Base-by-base conservation (phyloP, 192 early-diverging fungal species). In the Phlyctochytrium planicorne region DNA sequence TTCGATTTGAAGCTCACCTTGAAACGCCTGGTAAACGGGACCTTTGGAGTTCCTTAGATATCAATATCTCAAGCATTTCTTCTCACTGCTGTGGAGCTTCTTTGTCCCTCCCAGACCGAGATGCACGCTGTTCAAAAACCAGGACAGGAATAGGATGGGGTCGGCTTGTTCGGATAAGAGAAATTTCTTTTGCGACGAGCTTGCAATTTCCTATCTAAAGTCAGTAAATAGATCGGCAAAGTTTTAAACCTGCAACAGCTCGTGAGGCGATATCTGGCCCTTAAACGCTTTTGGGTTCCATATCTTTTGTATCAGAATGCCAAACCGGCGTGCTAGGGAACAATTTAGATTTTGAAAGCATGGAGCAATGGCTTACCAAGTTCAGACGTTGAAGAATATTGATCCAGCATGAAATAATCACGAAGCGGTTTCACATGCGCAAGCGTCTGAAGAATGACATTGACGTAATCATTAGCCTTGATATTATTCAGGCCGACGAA, bases 401-500 rank as follows among this genome's bases (percentile, higher is more conserved):
- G 78, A 32, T 90, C 72, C 34, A 85, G 72, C 65, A 98, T 84
- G 66, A 97, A 87, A 59, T 82, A 84, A 74, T 98, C 82, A 30
- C 95, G 83, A n/a, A 98, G 73, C 30, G 89, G 91, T 37, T 87
- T 82, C 30, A 96, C 86, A 66, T 97, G 97, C 0, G 88, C 86
- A 17, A 98, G 74, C 1, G 90, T 87, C 73, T 97, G 94, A 30
- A 98, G 80, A 40, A 94, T 87, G 14, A 90, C 93, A 71, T 96
- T 98, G 52, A 97, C 88, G 75, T 93, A 96, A 71, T 97, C 95
- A 70, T 95, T 98, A 17, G 85, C 84, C 70, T 98, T 98, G 65
- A 97, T 87, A 63, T 93, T 95, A 68, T 97, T 97, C 33, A 98
- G 69, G 1, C 97, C 95, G 29, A 97, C 88, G 74, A 94, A 96